Evolutionary conservation across 2,329 filamentous ascomycete genomes (phyloP).

Genomic region (Cryphonectria nitschkei): DNA sequence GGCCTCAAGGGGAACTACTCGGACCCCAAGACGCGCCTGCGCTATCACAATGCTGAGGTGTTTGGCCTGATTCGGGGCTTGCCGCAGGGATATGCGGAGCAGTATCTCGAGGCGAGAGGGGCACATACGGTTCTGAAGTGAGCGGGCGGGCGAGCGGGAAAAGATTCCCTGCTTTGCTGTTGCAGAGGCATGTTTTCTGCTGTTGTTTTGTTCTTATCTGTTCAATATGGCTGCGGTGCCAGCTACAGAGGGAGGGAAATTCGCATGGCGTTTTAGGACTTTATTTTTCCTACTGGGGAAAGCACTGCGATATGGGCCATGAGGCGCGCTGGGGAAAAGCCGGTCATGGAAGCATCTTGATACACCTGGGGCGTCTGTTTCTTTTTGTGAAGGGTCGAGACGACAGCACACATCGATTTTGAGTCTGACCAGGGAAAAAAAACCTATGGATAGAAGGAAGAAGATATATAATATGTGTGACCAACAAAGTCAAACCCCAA

Average conservation of each 20-base stretch:
- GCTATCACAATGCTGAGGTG: conserved; percentile 92
- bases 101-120: conserved; percentile 85
- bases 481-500: conserved; percentile 95
- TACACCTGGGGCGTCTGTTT: background rate
- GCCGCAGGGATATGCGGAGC: conserved; percentile 81
- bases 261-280: conserved; percentile 22
- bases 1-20: conserved; percentile 89
- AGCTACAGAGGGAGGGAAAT: background rate
- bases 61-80: conserved; percentile 82
- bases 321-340: conserved; percentile 1
- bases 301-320: background rate
- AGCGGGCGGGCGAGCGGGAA: conserved; percentile 36
- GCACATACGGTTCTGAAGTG: conserved; percentile 93
- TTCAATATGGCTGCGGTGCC: conserved; percentile 5
- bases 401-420: background rate
- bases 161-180: background rate
- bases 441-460: conserved; percentile 16
- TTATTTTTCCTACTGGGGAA: background rate
- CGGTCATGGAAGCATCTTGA: background rate
- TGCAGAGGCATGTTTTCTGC: background rate
- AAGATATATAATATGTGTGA: conserved; percentile 68
- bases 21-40: conserved; percentile 90
- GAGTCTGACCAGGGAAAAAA: background rate
- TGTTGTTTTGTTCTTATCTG: background rate
- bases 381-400: background rate